Evolutionary conservation across 768 basidiomycete species (phyloP), one percentile per base, ranked within the genome.

Genomic region (Hebeloma cylindrosporum): DNA sequence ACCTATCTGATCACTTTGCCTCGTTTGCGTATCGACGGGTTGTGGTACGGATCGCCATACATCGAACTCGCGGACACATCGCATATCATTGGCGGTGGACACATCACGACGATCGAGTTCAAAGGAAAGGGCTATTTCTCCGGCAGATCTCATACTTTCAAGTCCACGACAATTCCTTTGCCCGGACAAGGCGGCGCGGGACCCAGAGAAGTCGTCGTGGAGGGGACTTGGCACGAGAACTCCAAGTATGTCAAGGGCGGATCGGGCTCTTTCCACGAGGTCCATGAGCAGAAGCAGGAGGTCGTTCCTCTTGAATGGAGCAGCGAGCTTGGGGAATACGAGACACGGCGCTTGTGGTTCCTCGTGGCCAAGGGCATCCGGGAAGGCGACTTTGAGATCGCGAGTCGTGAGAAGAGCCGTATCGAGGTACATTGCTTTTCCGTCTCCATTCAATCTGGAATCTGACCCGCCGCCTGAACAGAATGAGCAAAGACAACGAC

Each of bases 91-190:
- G 69, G 77, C 40, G 69, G 67, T 22, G 66, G 69, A 9, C 65
- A 63, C 45, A 59, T 68, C 43, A 62, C 59, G n/a, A 54, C 76
- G 62, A 84, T 97, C 63, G 91, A 95, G 53, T 98, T 95, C 76
- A 92, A 93, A 61, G 95, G 94, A 65, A 92, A 91, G 60, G 95
- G 94, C 20, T 98, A 94, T 70, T 91, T 97, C 63, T 80, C 82
- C 26, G 94, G 95, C 43, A 94, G 93, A 64, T 82, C 90, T 3
- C 95, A 99, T 69, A 73, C 83, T 3, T 96, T 93, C 80, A 94
- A 93, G 65, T 92, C 95, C 7, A 74, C 74, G 1, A 63, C 92
- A n/a, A 62, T 75, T 0, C 79, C 78, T 8, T 72, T 78, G 30
- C 70, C 74, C 33, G 65, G 68, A 40, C 48, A 64, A 53, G 57